Evolutionary conservation across 345 rosid genomes (phyloP).

Genomic region (Eucalyptus tenuipes): DNA sequence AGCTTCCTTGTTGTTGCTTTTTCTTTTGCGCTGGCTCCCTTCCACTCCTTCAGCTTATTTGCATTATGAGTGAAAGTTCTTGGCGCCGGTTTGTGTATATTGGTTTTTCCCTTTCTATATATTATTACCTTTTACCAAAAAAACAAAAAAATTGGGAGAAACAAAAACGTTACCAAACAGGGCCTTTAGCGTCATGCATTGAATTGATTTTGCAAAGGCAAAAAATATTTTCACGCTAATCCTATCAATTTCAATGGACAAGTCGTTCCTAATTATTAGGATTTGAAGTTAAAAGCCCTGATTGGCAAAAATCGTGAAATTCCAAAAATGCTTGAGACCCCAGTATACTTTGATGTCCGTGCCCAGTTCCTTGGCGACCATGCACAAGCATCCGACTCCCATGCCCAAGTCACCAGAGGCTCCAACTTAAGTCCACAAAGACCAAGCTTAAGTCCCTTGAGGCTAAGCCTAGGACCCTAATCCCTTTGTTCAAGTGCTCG

Average conservation of each 20-base stretch:
- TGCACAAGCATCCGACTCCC: not conserved
- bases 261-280: not conserved
- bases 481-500: fast-evolving
- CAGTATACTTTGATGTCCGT: fast-evolving
- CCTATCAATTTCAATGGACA: not conserved
- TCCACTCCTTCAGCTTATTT: no score
- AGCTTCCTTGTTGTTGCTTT: no score
- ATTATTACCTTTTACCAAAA: no score
- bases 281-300: not conserved
- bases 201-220: fast-evolving
- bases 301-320: not conserved
- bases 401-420: fast-evolving
- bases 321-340: not conserved
- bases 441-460: not conserved
- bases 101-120: no score
- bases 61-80: no score
- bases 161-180: no score
- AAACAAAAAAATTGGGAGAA: no score
- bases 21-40: no score
- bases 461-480: fast-evolving
- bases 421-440: not conserved
- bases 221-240: not conserved
- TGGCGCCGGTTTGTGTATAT: no score
- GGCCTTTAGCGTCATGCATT: no score
- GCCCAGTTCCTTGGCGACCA: fast-evolving